Percentiles rank a stretch among this genome's conserved stretches.
These are phyloP conservation scores for Papiliotrema flavescens DNA, from an alignment of 1,284 basidiomycete species.

Conservation along the genomic window DNA sequence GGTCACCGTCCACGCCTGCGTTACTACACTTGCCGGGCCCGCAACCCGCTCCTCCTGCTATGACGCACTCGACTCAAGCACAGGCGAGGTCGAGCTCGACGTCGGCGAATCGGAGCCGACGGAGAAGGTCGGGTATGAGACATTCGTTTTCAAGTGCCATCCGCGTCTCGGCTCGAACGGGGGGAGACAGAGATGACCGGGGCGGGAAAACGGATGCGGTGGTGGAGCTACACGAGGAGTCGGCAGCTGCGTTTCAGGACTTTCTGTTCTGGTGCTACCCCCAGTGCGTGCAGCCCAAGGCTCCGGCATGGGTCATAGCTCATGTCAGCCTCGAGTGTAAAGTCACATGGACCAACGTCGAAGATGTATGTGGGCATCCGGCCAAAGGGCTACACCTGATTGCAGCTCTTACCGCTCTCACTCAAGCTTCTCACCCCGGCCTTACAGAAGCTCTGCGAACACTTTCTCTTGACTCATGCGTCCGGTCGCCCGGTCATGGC, in stretches of 20 bases:
- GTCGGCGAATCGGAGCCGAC: neutral
- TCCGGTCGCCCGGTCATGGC: slow-evolving; percentile 86
- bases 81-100: neutral
- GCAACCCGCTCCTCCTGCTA: neutral
- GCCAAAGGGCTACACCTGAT: neutral
- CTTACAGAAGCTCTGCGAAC: slow-evolving; percentile 72
- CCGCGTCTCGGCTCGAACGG: slow-evolving; percentile 1
- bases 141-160: slow-evolving; percentile 23
- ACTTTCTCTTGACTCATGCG: slow-evolving; percentile 83
- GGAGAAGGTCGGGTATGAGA: slow-evolving; percentile 10
- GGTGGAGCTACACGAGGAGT: slow-evolving; percentile 41
- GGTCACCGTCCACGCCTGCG: neutral
- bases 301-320: neutral
- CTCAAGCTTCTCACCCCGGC: slow-evolving; percentile 62
- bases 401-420: slow-evolving; percentile 37
- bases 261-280: slow-evolving; percentile 48
- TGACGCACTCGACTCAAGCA: slow-evolving; percentile 1
- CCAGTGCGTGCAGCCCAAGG: slow-evolving; percentile 16
- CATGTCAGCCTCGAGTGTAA: slow-evolving; percentile 70
- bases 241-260: slow-evolving; percentile 41
- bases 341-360: slow-evolving; percentile 89
- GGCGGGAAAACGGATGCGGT: slow-evolving; percentile 22
- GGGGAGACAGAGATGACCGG: neutral
- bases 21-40: neutral
- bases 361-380: slow-evolving; percentile 52